Evolutionary conservation across 345 rosid species (phyloP), one percentile per base, ranked within the genome.

Genomic region (Pelargonium nanum): DNA sequence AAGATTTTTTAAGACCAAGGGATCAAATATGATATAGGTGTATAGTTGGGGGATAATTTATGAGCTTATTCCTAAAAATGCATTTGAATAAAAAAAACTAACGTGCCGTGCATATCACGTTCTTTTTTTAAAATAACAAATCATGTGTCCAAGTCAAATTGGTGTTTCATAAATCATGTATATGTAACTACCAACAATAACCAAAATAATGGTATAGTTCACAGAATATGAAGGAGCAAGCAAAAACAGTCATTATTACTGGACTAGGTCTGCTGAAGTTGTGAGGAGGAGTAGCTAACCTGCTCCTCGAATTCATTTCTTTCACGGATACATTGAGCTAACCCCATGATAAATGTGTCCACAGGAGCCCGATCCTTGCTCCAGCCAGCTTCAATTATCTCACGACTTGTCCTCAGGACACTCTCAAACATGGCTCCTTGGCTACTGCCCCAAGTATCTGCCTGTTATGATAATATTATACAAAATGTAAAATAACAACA

Each of bases 331-430:
- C 89, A 85, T 72, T 90, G 72, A 30, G 92, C 94, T 75, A 93
- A 74, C 53, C 96, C 97, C 84, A 78, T 80, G 69, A 94, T 83
- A 79, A 88, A 94, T 63, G 95, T 90, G 77, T 94, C 97, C 66
- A 94, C 85, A 55, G 99, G 96, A 65, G 95, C 85, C 22, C 97
- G 90, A 75, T 94, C 97, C 75, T 81, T 94, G 75, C 74, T 60
- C 99, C 97, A 94, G 53, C 91, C 88, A 83, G 87, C 83, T 77
- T 90, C 92, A 72, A 90, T 90, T 70, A 90, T 84, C 77, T 86
- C 87, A 65, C 86, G 82, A 63, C 92, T 81, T 59, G 97, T 80
- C 73, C 78, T 84, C 85, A 84, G 74, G 70, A 88, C 79, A 73
- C 80, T 85, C 60, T 86, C 89, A 70, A 81, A 83, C 97, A 94